Evolutionary conservation across 1,284 basidiomycete species (phyloP), one percentile per base, ranked within the genome.

Genomic region (Marasmius sp.): DNA sequence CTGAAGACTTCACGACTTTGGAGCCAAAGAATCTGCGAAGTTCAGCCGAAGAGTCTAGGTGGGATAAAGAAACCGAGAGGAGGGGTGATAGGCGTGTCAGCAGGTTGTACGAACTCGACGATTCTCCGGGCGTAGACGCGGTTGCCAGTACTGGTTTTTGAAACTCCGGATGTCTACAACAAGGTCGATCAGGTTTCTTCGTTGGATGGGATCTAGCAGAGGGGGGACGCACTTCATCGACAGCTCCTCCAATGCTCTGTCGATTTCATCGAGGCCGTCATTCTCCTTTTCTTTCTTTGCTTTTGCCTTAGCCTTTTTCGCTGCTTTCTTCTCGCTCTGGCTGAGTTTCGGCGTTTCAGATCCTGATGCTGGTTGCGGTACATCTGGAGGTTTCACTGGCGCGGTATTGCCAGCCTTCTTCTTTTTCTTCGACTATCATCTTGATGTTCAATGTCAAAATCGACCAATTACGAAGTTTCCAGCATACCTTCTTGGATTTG

Each of bases 11-110:
- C 14, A 97, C 85, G 58, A 97, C 94, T 71, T 90, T 92, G 7
- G 92, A 85, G 1, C 95, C 95, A 69, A 98, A 98, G 82, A 97
- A 96, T 65, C 87, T 90, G 61, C 91, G 88, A 74, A 97, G 85
- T 73, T 98, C 95, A 0, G 89, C 88, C 61, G 96, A 94, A 10
- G 88, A 83, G 64, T 97, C 94, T 16, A 97, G 85, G 68, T 94
- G 84, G 58, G 88, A 80, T 0, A 89, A 77, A 0, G 92, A 93
- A 5, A 95, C 87, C 0, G 89, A 79, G 6, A 97, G 81, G 0
- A 96, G 82, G 38, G 82, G 73, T 4, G 86, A 10, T 77, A 74
- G 9, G 69, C 72, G 43, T 72, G 68, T 18, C 64, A 65, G 10
- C 68, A 66, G 18, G 65, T 64, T 9, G 11, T 54, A 9, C 36